Conservation (phyloP, 2,329 filamentous ascomycete species). For the Penicillium sp. region DNA sequence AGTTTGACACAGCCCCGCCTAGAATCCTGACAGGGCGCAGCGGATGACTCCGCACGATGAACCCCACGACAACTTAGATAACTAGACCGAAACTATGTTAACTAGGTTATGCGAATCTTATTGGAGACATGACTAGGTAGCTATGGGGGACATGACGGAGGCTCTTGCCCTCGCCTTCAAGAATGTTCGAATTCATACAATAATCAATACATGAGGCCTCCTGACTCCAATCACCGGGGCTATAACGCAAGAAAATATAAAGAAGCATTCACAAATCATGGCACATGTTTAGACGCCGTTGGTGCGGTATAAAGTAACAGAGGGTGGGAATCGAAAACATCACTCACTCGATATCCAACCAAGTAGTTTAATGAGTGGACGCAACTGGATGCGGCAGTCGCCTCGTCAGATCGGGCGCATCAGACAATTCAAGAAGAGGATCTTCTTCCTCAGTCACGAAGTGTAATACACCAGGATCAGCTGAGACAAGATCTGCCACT, state of each 20-base stretch:
- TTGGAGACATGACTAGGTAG: background rate
- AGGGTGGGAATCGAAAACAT: background rate
- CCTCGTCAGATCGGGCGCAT: background rate
- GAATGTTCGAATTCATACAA: background rate
- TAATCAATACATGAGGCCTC: background rate
- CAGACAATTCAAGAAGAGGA: slow-evolving; percentile 13
- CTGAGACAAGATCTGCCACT: slow-evolving; percentile 32
- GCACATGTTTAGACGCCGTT: background rate
- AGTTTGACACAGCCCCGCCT: slow-evolving; percentile 7
- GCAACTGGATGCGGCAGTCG: background rate
- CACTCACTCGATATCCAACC: background rate
- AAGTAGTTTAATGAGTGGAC: slow-evolving; percentile 5
- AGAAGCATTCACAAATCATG: background rate
- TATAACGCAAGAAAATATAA: background rate
- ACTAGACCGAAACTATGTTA: background rate
- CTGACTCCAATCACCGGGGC: background rate
- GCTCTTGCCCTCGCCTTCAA: background rate
- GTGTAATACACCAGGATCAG: slow-evolving; percentile 28
- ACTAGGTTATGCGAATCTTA: background rate
- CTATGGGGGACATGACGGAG: background rate
- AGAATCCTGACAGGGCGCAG: background rate
- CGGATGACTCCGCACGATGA: background rate
- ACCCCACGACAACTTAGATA: no score
- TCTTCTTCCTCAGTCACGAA: slow-evolving; percentile 20
- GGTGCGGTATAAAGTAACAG: background rate